Evolutionary conservation across 192 early-diverging fungal genomes (phyloP), one percentile per base, ranked within the genome.

Genomic region (Lunasporangiospora selenospora): DNA sequence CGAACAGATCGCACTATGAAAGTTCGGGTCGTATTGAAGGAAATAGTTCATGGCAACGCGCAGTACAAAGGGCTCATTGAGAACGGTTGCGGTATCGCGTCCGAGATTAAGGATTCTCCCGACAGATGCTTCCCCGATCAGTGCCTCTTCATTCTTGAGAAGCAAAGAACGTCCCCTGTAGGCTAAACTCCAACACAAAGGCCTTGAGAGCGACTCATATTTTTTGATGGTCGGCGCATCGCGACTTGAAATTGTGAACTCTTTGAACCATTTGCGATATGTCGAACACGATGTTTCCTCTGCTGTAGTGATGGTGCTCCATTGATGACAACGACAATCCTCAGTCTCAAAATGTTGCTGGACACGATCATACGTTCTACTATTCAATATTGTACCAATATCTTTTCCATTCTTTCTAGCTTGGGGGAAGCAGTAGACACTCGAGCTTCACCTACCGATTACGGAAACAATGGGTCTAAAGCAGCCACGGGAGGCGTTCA

Each of bases 21-120:
- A 65, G 21, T 45, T 5, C 24, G 43, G 43, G 47, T 65, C 53
- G 18, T 32, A 19, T 30, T 26, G 9, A 10, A 24, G 44, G 39
- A 49, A 57, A 31, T 55, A 65, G 47, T 50, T 65, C 36, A 54
- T n/a, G 7, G 62, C 52, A 31, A 52, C 62, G n/a, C 41, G 33
- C 52, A 64, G 34, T 39, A 21, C 52, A 48, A 64, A 47, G 4
- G 60, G 60, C 19, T 62, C 60, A 36, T 53, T 23, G 26, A 62
- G 30, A 24, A 62, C 38, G 13, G 60, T 62, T 16, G 6, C 6
- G 32, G 6, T 32, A 12, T 46, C 8, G 24, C 11, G 36, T 5
- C n/a, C 50, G 23, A 53, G n/a, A 52, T 46, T 1, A 5, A 29
- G 11, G 24, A 53, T 53, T 26, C 60, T 21, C 12, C 60, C 60